These are phyloP conservation scores for Sclerotiophoma versabilis DNA, from an alignment of 2,329 filamentous ascomycete species.

Conservation along the genomic window DNA sequence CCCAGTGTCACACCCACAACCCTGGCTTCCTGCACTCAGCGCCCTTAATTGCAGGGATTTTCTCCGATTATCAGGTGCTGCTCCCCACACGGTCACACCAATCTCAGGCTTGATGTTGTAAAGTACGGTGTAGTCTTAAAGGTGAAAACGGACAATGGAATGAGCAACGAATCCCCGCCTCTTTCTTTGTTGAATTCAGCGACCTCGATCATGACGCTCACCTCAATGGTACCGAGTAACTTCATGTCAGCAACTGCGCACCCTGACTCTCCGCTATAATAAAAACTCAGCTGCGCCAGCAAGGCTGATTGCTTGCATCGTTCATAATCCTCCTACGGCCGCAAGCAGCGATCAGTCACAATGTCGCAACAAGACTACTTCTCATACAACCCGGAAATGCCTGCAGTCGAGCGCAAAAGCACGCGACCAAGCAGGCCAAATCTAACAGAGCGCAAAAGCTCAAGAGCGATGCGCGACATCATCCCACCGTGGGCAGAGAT, in stretches of 20 bases:
- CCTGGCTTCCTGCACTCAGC: constrained; percentile 8
- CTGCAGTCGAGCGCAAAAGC: neutral
- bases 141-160: constrained; percentile 17
- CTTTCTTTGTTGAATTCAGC: constrained; percentile 14
- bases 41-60: constrained; percentile 6
- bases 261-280: constrained; percentile 11
- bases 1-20: constrained; percentile 7
- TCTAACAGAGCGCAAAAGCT: constrained; percentile 14
- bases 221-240: constrained; percentile 1
- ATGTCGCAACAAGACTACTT: constrained; percentile 22
- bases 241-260: constrained; percentile 4
- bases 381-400: constrained; percentile 2
- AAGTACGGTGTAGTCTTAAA: constrained; percentile 17
- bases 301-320: constrained; percentile 11
- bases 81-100: constrained; percentile 13
- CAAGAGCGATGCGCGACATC: constrained; percentile 18
- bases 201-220: constrained; percentile 13
- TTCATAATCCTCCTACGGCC: neutral
- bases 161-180: constrained; percentile 19
- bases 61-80: constrained; percentile 8
- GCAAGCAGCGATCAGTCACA: constrained; percentile 3
- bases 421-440: constrained; percentile 3
- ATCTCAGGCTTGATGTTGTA: constrained; percentile 6
- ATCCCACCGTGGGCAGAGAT: constrained; percentile 19
- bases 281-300: constrained; percentile 4